Percentiles rank a stretch among this genome's conserved stretches.
These are phyloP conservation scores for Candida easanensis DNA, from an alignment of 805 yeast genomes.

Conservation along the genomic window DNA sequence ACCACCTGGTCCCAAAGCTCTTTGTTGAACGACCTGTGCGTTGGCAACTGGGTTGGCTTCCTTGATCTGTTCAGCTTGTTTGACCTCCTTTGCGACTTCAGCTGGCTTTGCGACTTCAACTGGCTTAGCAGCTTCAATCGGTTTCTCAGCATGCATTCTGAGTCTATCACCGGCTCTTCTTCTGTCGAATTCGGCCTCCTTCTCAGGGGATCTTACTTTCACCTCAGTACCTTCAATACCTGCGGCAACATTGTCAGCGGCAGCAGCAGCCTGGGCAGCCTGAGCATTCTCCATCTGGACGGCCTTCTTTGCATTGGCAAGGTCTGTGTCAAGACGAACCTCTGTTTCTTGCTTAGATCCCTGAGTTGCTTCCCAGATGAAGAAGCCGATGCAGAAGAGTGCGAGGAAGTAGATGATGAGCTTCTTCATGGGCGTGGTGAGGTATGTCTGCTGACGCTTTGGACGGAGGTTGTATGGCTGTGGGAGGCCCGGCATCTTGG, in stretches of 20 bases:
- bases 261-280: background rate
- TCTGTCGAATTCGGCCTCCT: background rate
- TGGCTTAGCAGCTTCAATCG: too few species aligned
- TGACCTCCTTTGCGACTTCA: background rate
- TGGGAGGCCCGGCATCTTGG: constrained; percentile 38
- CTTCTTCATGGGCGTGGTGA: constrained; percentile 50
- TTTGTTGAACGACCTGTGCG: constrained; percentile 10
- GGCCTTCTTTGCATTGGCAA: background rate
- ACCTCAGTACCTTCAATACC: too few species aligned
- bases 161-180: background rate
- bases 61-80: background rate
- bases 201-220: background rate
- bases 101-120: background rate
- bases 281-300: background rate
- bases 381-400: constrained; percentile 31
- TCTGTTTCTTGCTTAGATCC: constrained; percentile 12
- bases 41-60: constrained; percentile 6
- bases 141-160: too few species aligned
- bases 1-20: constrained; percentile 10
- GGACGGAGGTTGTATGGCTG: constrained; percentile 39
- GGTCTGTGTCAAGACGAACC: constrained; percentile 28
- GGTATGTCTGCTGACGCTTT: constrained; percentile 23
- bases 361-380: constrained; percentile 30
- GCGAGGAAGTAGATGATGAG: constrained; percentile 36
- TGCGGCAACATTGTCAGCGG: background rate